Base-by-base conservation (phyloP, 139 green algal genomes). In the Pseudopediastrum boryanum region DNA sequence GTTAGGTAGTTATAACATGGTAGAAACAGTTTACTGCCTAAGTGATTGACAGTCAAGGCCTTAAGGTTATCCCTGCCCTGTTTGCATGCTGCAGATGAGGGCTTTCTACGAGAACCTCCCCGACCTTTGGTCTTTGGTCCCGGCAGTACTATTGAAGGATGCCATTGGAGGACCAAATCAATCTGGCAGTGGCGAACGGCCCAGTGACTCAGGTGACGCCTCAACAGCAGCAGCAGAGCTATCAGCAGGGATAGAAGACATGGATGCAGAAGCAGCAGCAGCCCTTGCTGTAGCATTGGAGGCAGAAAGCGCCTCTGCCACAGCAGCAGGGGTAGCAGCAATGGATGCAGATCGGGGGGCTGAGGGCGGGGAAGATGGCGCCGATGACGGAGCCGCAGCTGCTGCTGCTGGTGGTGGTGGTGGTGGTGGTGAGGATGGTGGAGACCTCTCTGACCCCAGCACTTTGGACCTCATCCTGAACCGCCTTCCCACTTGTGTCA, bases 51-150 rank as follows among this genome's bases (percentile, higher is more conserved):
- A n/a, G n/a, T n/a, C n/a, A n/a, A n/a, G n/a, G n/a, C n/a, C n/a
- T n/a, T n/a, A n/a, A n/a, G n/a, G n/a, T n/a, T n/a, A n/a, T n/a
- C n/a, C n/a, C n/a, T 77, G 35, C 9, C 36, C n/a, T 78, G 52
- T 7, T 4, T 69, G 33, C 59, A 25, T 50, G 33, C 44, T 76
- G 48, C 71, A 98, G 67, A 86, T 54, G 21, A 31, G 73, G 5
- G 80, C 83, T 0, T 98, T 99, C 41, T 99, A 99, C 77, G 85
- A 97, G 71, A 82, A 77, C 4, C 86, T 99, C 43, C 89, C 92
- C 10, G 92, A 98, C 68, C 75, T 98, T 36, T 81, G 83, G 31
- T 86, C 71, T 23, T 69, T 96, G 23, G 91, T 98, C 44, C 95
- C 95, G 1, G 86, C 89, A 2, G 85, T 96, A 51, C 85, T 98